Conservation (phyloP, 139 green algal genomes). For the Ulvella scutata region DNA sequence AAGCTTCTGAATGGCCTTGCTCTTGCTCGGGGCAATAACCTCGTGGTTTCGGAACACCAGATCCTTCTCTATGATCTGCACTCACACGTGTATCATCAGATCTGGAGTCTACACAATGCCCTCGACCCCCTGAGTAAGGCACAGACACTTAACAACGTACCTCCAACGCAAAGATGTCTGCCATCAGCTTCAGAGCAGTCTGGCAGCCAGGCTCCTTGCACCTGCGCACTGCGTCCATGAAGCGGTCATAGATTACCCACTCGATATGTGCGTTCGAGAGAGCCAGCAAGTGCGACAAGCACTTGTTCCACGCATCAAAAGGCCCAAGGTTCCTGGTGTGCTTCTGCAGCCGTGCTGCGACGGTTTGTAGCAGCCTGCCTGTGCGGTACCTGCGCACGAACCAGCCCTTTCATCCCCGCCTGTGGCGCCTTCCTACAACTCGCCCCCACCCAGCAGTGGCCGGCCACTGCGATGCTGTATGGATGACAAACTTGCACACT, state of each 20-base stretch:
- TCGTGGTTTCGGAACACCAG: slow-evolving; percentile 63
- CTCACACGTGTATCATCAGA: too few relatives aligned
- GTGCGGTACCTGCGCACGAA: slow-evolving; percentile 23
- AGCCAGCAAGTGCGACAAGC: slow-evolving; percentile 56
- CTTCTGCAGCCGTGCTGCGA: slow-evolving; percentile 54
- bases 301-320: slow-evolving; percentile 70
- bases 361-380: slow-evolving; percentile 60
- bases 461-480: too few relatives aligned
- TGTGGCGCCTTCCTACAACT: not conserved
- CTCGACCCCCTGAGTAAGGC: too few relatives aligned
- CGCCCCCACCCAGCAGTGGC: too few relatives aligned
- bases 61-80: slow-evolving; percentile 53
- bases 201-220: slow-evolving; percentile 55
- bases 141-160: too few relatives aligned
- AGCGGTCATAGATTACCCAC: slow-evolving; percentile 14
- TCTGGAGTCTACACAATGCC: too few relatives aligned
- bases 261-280: slow-evolving; percentile 42
- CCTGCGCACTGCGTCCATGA: slow-evolving; percentile 30
- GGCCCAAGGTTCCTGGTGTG: slow-evolving; percentile 33
- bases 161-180: slow-evolving; percentile 49
- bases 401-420: not conserved
- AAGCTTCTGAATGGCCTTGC: slow-evolving; percentile 65
- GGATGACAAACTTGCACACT: not conserved
- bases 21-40: slow-evolving; percentile 66
- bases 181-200: slow-evolving; percentile 32